Percentiles rank a stretch among this genome's conserved stretches.
These are phyloP conservation scores for Cytospora mali DNA, from an alignment of 2,329 filamentous ascomycete species.

Conservation along the genomic window DNA sequence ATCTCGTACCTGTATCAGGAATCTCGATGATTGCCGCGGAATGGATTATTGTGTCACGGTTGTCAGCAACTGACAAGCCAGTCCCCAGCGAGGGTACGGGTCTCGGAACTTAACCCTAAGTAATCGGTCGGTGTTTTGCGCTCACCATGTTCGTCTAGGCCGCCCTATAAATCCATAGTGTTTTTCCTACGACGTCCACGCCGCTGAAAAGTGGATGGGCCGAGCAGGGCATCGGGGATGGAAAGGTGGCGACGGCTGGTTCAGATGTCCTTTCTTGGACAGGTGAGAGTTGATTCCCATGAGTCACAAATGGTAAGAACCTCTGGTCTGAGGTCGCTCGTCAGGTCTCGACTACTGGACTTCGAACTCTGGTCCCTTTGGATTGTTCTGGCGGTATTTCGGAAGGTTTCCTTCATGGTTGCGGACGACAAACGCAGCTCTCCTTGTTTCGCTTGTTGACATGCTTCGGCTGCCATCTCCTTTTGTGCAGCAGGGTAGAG, in stretches of 20 bases:
- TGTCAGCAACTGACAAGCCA: conserved; percentile 46
- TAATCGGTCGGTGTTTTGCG: conserved; percentile 75
- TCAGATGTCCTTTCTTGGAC: conserved; percentile 57
- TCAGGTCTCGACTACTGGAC: conserved; percentile 71
- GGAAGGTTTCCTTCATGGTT: conserved; percentile 31
- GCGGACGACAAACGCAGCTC: conserved; percentile 19
- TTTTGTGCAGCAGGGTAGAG: conserved; percentile 46
- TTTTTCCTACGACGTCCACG: conserved; percentile 37
- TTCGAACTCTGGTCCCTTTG: conserved; percentile 52
- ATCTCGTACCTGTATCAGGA: conserved; percentile 64
- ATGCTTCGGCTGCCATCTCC: conserved; percentile 30
- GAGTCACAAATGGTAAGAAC: conserved; percentile 75
- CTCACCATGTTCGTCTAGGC: conserved; percentile 65
- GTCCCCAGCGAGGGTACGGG: conserved; percentile 59
- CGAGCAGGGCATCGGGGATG: conserved; percentile 43
- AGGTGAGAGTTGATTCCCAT: conserved; percentile 67
- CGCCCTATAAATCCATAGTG: conserved; percentile 62
- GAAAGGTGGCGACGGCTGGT: conserved; percentile 55
- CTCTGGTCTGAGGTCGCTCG: conserved; percentile 73
- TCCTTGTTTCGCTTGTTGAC: not conserved
- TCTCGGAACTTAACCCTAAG: conserved; percentile 98
- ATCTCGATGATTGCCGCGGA: conserved; percentile 51
- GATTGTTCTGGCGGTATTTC: conserved; percentile 33
- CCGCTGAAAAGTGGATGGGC: conserved; percentile 56
- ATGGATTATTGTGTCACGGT: conserved; percentile 45